phyloP scores from a whole-genome alignment of 192 early-diverging fungal species.

The Podila minutissima region DNA sequence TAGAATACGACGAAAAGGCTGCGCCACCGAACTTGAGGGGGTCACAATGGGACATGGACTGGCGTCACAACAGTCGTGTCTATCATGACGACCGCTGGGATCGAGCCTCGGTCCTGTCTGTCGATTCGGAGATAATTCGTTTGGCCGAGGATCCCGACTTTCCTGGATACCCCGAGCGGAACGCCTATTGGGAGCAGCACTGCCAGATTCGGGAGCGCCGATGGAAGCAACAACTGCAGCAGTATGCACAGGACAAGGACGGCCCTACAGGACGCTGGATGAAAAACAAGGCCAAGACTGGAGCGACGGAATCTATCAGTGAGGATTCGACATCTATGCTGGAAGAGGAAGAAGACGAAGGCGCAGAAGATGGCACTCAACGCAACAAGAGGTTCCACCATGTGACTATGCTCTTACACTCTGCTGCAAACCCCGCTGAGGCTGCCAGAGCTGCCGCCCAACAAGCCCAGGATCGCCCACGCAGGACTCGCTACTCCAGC shows the following conservation, averaged over 20 bases:
- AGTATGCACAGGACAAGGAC: not conserved
- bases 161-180: slow-evolving; percentile 43
- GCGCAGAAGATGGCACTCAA: not conserved
- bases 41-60: slow-evolving; percentile 11
- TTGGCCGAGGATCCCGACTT: slow-evolving; percentile 20
- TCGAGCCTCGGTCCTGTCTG: slow-evolving; percentile 21
- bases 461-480: not conserved
- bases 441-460: not conserved
- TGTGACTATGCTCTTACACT: slow-evolving; percentile 1
- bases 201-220: slow-evolving; percentile 41
- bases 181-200: slow-evolving; percentile 41
- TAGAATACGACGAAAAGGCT: not conserved
- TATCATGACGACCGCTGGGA: slow-evolving; percentile 50
- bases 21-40: not conserved
- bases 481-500: slow-evolving; percentile 23
- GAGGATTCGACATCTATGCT: slow-evolving; percentile 6
- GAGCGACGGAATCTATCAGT: not conserved
- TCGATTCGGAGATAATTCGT: slow-evolving; percentile 20
- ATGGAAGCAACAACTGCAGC: slow-evolving; percentile 11
- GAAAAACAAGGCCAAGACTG: slow-evolving; percentile 3
- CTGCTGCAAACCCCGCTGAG: not conserved
- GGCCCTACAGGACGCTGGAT: not conserved
- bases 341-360: slow-evolving; percentile 1
- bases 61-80: slow-evolving; percentile 14
- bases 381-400: not conserved